phyloP scores from a whole-genome alignment of 768 basidiomycete species.

The Phanerochaete carnosa region DNA sequence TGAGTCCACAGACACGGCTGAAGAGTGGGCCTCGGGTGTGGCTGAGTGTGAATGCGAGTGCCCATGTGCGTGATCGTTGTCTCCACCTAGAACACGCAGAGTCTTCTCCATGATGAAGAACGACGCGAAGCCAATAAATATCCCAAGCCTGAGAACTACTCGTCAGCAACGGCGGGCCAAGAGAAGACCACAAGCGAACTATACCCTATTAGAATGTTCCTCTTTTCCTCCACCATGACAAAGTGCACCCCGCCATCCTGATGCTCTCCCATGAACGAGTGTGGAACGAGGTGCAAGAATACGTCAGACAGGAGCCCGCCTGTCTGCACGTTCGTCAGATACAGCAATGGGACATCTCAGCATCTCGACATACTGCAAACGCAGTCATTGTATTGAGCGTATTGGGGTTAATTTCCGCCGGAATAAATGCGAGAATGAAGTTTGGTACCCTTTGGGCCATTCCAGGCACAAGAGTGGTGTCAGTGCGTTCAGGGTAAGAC shows the following conservation, averaged over 20 bases:
- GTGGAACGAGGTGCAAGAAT: slow-evolving; percentile 88
- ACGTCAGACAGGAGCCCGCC: slow-evolving; percentile 92
- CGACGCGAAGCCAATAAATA: slow-evolving; percentile 82
- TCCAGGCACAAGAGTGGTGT: neutral
- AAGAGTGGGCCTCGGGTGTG: slow-evolving; percentile 43
- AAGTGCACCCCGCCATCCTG: slow-evolving; percentile 70
- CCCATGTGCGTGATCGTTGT: slow-evolving; percentile 43
- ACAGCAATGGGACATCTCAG: neutral
- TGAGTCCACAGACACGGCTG: slow-evolving; percentile 41
- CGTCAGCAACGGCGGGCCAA: neutral
- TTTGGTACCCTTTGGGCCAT: slow-evolving; percentile 69
- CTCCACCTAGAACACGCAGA: slow-evolving; percentile 72
- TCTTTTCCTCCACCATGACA: slow-evolving; percentile 85
- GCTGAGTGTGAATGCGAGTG: slow-evolving; percentile 62
- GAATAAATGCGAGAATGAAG: slow-evolving; percentile 92
- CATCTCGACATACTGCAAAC: slow-evolving; percentile 63
- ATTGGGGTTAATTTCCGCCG: slow-evolving; percentile 78
- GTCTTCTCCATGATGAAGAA: slow-evolving; percentile 96
- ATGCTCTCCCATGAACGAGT: slow-evolving; percentile 88
- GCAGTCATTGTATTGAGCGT: slow-evolving; percentile 94
- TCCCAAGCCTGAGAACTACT: slow-evolving; percentile 53
- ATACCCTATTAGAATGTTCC: slow-evolving; percentile 88
- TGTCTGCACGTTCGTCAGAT: slow-evolving; percentile 43
- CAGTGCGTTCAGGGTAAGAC: neutral
- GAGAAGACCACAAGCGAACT: slow-evolving; percentile 18